These are phyloP conservation scores for Porphyrellus cyaneotinctus DNA, from an alignment of 768 basidiomycete genomes.

Conservation along the genomic window DNA sequence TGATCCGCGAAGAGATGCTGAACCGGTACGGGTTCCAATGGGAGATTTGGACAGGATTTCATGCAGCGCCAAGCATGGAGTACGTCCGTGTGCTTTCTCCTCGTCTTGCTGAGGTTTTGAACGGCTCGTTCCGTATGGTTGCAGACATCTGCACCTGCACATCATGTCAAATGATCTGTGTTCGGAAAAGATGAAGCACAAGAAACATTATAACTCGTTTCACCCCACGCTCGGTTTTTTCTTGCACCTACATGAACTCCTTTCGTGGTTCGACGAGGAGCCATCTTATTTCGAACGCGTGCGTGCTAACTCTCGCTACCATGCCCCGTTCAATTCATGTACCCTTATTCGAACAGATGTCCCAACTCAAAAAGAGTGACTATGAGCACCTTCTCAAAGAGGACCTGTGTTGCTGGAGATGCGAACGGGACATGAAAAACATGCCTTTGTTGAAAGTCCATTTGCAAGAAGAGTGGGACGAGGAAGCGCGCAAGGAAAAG, in stretches of 20 bases:
- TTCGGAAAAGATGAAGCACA: slow-evolving; percentile 69
- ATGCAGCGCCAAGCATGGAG: slow-evolving; percentile 84
- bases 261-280: slow-evolving; percentile 73
- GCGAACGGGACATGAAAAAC: slow-evolving; percentile 57
- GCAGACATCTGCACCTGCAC: slow-evolving; percentile 80
- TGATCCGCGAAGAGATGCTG: slow-evolving; percentile 79
- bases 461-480: slow-evolving; percentile 69
- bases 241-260: slow-evolving; percentile 69
- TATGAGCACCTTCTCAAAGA: slow-evolving; percentile 70
- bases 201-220: slow-evolving; percentile 92
- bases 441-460: slow-evolving; percentile 75
- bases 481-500: slow-evolving; percentile 40
- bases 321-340: not conserved
- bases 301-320: slow-evolving; percentile 18
- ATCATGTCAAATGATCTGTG: slow-evolving; percentile 77
- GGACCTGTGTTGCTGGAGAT: slow-evolving; percentile 65
- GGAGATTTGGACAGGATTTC: slow-evolving; percentile 80
- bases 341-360: slow-evolving; percentile 40
- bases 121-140: not conserved
- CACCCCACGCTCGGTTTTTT: slow-evolving; percentile 84
- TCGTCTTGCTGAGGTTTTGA: not conserved
- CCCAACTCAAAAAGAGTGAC: slow-evolving; percentile 43
- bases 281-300: slow-evolving; percentile 52
- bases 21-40: slow-evolving; percentile 70
- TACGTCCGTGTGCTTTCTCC: slow-evolving; percentile 36